phyloP scores from a whole-genome alignment of 208 protist species.

The Acanthamoeba royreba region DNA sequence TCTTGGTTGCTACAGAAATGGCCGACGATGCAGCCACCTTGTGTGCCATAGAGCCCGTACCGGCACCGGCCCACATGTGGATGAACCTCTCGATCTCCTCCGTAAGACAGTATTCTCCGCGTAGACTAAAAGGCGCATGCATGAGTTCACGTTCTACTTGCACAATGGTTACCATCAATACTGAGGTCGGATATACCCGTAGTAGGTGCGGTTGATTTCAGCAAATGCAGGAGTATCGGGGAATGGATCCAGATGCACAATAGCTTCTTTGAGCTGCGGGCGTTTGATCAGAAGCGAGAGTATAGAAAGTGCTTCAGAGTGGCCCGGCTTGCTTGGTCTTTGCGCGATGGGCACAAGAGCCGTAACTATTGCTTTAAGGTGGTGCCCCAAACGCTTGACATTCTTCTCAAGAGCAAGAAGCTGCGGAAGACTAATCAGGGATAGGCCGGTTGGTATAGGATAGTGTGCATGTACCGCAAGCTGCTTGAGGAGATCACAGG shows the following conservation, averaged over 20 bases:
- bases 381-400: neutral
- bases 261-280: constrained; percentile 9
- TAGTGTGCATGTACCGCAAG: neutral
- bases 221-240: neutral
- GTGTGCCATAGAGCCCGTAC: neutral
- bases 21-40: neutral
- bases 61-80: neutral
- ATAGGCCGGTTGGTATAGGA: neutral
- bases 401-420: neutral
- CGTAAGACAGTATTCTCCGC: neutral
- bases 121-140: neutral
- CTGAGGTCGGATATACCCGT: too few species aligned
- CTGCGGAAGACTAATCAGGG: neutral
- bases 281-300: constrained; percentile 3
- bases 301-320: neutral
- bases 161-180: too few species aligned
- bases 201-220: neutral
- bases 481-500: neutral
- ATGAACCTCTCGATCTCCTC: constrained; percentile 40
- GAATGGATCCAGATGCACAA: constrained; percentile 6
- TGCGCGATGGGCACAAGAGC: neutral
- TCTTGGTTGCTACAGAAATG: constrained; percentile 17
- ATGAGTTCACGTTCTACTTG: too few species aligned
- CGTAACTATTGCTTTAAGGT: constrained; percentile 38
- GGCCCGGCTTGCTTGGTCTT: neutral